A percentile compares a stretch with the other conserved stretches of the same genome.
phyloP scores from a whole-genome alignment of 495 filamentous ascomycete genomes.

The Glonium stellatum region DNA sequence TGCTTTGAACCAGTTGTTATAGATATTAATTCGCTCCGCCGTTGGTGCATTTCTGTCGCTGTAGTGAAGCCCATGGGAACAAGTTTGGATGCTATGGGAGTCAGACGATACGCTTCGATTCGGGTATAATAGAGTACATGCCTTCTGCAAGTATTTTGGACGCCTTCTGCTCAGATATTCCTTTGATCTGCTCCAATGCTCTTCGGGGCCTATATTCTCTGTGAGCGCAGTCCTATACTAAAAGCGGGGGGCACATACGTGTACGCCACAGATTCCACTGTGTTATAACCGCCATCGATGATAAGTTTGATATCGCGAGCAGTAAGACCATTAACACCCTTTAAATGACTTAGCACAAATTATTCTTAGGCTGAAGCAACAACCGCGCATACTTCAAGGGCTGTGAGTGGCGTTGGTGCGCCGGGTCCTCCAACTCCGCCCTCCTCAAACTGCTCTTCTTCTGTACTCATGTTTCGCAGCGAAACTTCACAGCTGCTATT shows the following conservation, averaged over 20 bases:
- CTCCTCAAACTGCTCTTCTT: conserved; percentile 58
- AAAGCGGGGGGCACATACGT: conserved; percentile 45
- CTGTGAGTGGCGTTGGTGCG: conserved; percentile 82
- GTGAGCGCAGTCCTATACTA: not conserved
- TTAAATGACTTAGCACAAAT: not conserved
- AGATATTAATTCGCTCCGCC: conserved; percentile 91
- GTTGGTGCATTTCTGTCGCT: conserved; percentile 98
- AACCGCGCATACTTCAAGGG: conserved; percentile 64
- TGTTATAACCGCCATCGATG: conserved; percentile 86
- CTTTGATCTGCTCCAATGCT: conserved; percentile 86
- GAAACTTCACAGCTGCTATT: too few relatives aligned
- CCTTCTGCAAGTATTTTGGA: conserved; percentile 89
- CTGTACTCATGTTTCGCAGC: conserved; percentile 45
- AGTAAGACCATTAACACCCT: conserved; percentile 81
- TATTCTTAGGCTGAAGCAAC: not conserved
- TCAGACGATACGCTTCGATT: conserved; percentile 10
- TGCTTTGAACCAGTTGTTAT: conserved; percentile 97
- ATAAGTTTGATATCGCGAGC: conserved; percentile 89
- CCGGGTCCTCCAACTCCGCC: conserved; percentile 68
- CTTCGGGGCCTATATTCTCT: conserved; percentile 56
- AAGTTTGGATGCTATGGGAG: conserved; percentile 69
- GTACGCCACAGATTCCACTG: conserved; percentile 91
- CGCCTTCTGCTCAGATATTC: conserved; percentile 94
- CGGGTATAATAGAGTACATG: conserved; percentile 28
- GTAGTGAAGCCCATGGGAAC: conserved; percentile 99